Base-by-base conservation (phyloP, 371 early-diverging fungal genomes). In the Lichtheimia ornata region DNA sequence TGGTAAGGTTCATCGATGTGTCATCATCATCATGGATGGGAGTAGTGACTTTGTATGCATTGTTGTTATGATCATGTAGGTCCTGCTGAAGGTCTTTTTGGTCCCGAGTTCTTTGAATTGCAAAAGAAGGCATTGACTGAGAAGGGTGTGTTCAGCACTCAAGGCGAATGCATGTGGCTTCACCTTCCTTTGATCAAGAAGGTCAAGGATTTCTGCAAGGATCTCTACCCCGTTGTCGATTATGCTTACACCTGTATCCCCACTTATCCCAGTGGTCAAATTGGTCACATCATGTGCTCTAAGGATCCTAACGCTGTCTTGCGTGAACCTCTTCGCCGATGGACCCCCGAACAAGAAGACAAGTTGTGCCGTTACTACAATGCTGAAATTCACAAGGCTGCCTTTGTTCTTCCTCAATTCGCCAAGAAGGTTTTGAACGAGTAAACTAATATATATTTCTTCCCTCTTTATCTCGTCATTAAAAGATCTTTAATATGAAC, bases 141-240 rank as follows among this genome's bases (percentile, higher is more conserved):
- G 14, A 93, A 92, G 51, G 97, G 98, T 71, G 90, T 96, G 64
- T 88, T 97, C 70, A 90, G 91, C 73, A 93, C 95, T 30, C 97
- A 98, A 85, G 97, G 93, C 86, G 98, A 98, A 84, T 97, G 97
- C 87, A 90, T 91, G 84, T 98, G 98, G 97, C 91, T 98, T 56
- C 96, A 98, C 68, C 73, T 94, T 64, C 79, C 85, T 52, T 84
- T 97, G 41, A 97, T 98, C 87, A 88, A 88, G 79, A 83, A 87
- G 69, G 95, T 96, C 47, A 81, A 92, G 70, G 79, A 85, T 18
- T 88, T 89, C 71, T 86, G 88, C 61, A 88, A 87, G 70, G 74
- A 81, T 45, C 74, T 97, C 56, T 98, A 90, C 84, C 93, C 96
- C 18, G 83, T 84, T 17, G 96, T 92, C 55, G 91, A 89, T 66